Evolutionary conservation across 2,329 filamentous ascomycete genomes (phyloP), one percentile per base, ranked within the genome.

Genomic region (Colletotrichum simmondsii): DNA sequence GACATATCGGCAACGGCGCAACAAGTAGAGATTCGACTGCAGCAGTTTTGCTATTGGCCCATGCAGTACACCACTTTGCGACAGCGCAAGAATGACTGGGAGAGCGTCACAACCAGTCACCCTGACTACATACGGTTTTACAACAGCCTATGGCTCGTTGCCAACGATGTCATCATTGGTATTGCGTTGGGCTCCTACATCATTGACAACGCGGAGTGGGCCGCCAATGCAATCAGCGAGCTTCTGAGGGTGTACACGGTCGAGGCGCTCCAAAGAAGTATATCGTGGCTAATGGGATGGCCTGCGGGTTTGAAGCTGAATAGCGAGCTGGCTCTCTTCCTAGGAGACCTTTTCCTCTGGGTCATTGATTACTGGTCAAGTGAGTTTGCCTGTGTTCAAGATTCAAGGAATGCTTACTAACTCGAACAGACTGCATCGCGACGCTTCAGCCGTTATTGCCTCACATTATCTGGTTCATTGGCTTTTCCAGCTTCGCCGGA

Each of bases 21-120:
- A 81, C 97, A 99, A 82, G 92, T 99, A 46, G 97, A 99, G 83
- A 98, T 99, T 75, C 93, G 97, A 5, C 88, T 99, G 26, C 95
- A 98, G 80, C 97, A 99, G 80, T 98, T 98, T 80, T 98, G 96
- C 83, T 99, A 99, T 82, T 98, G 96, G 95, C 97, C 97, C 2
- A 95, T 97, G 83, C 96, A 99, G 81, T 98, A 98, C 80, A 89
- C 96, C 56, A 98, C 95, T 19, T 83, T 99, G 59, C 92, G 95
- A n/a, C 92, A 94, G 79, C 89, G 95, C 52, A 97, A 97, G 80
- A 92, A 92, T 75, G 95, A 97, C 77, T 98, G 97, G 96, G 94
- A 95, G 71, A 98, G 96, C 80, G 93, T 98, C 68, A 98, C 95
- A 0, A 97, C 93, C 60, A 98, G 93, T 77, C 96, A 99, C 81